These are phyloP conservation scores for Ilex asprella DNA, from an alignment of 257 asterid genomes.

Conservation along the genomic window DNA sequence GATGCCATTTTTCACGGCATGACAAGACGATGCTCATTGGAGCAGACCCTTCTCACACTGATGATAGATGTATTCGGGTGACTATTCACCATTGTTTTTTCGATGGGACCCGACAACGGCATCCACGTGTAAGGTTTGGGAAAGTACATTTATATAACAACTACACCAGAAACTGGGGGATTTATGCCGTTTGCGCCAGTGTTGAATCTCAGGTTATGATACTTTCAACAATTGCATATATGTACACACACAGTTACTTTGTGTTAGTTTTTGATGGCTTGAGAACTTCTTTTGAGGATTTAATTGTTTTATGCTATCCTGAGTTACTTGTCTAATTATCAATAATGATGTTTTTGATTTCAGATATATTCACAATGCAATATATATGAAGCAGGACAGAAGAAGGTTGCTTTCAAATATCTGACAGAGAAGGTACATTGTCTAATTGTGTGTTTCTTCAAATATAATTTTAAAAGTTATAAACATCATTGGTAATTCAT, in stretches of 20 bases:
- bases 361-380: conserved; percentile 84
- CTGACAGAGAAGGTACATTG: conserved; percentile 60
- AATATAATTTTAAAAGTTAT: background rate
- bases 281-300: background rate
- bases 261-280: background rate
- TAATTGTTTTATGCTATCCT: no score
- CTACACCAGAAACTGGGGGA: conserved; percentile 68
- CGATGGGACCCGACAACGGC: conserved; percentile 84
- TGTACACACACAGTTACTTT: background rate
- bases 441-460: background rate
- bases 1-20: conserved; percentile 81
- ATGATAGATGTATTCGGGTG: conserved; percentile 66
- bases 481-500: background rate
- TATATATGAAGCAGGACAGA: conserved; percentile 86
- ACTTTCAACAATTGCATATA: background rate
- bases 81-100: conserved; percentile 97
- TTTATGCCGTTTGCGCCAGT: conserved; percentile 91
- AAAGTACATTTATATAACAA: conserved; percentile 86
- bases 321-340: no score
- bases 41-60: conserved; percentile 55
- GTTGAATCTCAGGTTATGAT: conserved; percentile 76
- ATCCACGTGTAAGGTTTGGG: conserved; percentile 89
- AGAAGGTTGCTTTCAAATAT: conserved; percentile 75
- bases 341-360: background rate
- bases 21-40: conserved; percentile 80